Conservation (phyloP, 768 basidiomycete species). For the Gloeophyllum trabeum region DNA sequence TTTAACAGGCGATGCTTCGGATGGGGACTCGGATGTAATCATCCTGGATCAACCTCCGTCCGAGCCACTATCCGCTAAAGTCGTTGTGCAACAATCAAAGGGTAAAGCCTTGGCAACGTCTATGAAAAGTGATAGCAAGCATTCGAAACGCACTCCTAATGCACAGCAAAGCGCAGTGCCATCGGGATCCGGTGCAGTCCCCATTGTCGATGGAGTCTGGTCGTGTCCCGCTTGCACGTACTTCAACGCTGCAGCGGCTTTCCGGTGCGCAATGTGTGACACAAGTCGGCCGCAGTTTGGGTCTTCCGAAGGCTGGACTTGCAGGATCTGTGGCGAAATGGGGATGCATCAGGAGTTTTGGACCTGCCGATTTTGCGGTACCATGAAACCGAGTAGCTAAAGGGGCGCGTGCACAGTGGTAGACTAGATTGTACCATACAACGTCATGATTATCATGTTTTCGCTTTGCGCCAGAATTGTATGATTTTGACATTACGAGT, state of each 20-base stretch:
- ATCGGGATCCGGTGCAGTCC: no score
- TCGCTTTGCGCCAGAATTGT: neutral
- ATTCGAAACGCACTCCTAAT: no score
- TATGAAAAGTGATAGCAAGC: no score
- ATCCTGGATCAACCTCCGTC: conserved; percentile 4
- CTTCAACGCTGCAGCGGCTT: conserved; percentile 2
- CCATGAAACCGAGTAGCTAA: conserved; percentile 35
- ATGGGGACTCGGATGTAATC: conserved; percentile 25
- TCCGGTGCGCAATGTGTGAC: neutral
- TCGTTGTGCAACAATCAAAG: neutral
- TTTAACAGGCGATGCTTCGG: conserved; percentile 33
- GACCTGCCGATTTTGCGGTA: conserved; percentile 68
- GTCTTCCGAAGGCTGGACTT: conserved; percentile 35
- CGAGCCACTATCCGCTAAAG: neutral
- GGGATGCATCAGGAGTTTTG: conserved; percentile 57
- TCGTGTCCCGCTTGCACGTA: conserved; percentile 48
- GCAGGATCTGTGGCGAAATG: conserved; percentile 48
- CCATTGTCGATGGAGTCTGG: no score
- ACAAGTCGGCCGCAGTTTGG: neutral
- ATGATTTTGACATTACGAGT: neutral
- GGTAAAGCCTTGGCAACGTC: conserved; percentile 2
- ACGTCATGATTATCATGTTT: neutral
- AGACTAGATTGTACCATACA: neutral
- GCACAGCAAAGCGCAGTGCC: no score
- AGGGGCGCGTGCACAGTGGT: neutral